Evolutionary conservation across 441 rosid genomes (phyloP), one percentile per base, ranked within the genome.

Genomic region (Raphanus hybrid): DNA sequence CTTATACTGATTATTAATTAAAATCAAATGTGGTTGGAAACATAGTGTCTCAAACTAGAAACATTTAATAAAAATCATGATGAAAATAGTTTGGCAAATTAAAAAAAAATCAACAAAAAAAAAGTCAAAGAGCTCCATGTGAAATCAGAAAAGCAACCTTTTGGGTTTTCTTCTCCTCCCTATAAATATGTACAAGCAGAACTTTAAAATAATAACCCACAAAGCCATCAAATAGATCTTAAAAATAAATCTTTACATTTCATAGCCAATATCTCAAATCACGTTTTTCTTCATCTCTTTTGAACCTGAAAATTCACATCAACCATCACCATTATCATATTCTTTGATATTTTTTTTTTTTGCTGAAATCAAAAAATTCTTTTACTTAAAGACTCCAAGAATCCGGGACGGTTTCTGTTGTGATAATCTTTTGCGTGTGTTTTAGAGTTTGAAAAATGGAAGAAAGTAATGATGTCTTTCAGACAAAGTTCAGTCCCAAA

Each of bases 391-490:
- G 15, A 37, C 8, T 71, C 32, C 12, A 55, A 74, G 82, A 78
- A 61, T 57, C 77, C 43, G 68, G 82, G 81, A 64, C 52, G 41
- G 6, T 57, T 16, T 50, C 5, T 50, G 6, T 12, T 45, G 43
- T 5, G 7, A 45, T 45, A 45, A 45, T 3, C 14, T 45, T 61
- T 32, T 41, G 43, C 15, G 34, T 2, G 34, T 2, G 27, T 23
- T 6, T 74, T 72, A 68, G 29, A 70, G 69, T 29, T 37, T 69
- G 50, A 15, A 54, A 64, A 61, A 86, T 89, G 93, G 89, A 85
- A 64, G 88, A 83, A 69, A 83, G 32, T 48, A 82, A 37, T 45
- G 37, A 84, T 54, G 27, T 27, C 2, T 73, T 60, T 52, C 73
- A 77, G 20, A 69, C 77, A 12, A 72, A 12, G 11, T 73, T 81